Evolutionary conservation across 306 rosid genomes (phyloP), one percentile per base, ranked within the genome.

Genomic region (Gastrolobium bilobum): DNA sequence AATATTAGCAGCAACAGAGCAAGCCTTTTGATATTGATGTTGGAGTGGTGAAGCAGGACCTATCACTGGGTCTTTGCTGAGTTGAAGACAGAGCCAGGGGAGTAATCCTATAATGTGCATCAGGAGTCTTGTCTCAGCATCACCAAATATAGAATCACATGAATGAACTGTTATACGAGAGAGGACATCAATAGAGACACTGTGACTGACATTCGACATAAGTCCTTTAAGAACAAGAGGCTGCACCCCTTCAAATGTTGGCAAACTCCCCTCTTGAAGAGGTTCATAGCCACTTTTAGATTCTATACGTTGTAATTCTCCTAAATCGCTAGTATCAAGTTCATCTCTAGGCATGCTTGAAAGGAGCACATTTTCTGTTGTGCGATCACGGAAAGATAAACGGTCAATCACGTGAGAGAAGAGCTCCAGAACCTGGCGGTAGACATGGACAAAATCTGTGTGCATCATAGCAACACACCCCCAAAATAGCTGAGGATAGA

Each of bases 391-490:
- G 83, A 96, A 96, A 15, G 98, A 89, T 85, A 96, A 81, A 4
- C 99, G 92, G 69, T 96, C 99, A 84, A 96, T 96, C 85, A 96
- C 98, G 3, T 84, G 96, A 7, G 98, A 91, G 85, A 96, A 96
- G 78, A 96, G 99, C 88, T 96, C 97, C 71, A 96, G 94, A 73
- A 96, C 98, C 86, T 96, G 99, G 79, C 96, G 92, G 78, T 96
- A 96, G 72, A 96, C 94, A 79, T 96, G 99, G 73, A 96, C 99
- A 83, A 96, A 96, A 90, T 96, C 99, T 6, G 99, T 96, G 88
- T 96, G 97, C 99, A 96, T 96, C 96, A 96, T 88, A 59, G 98
- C 99, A 51, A 96, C 97, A 84, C 99, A 96, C 4, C 98, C 99
- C 99, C 99, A 96, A 80, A 96, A 96, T 76, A 96, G 89, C 75